Evolutionary conservation across 2,329 filamentous ascomycete species (phyloP).

Genomic region (Ophiognomonia clavigignenti-juglandacearum): DNA sequence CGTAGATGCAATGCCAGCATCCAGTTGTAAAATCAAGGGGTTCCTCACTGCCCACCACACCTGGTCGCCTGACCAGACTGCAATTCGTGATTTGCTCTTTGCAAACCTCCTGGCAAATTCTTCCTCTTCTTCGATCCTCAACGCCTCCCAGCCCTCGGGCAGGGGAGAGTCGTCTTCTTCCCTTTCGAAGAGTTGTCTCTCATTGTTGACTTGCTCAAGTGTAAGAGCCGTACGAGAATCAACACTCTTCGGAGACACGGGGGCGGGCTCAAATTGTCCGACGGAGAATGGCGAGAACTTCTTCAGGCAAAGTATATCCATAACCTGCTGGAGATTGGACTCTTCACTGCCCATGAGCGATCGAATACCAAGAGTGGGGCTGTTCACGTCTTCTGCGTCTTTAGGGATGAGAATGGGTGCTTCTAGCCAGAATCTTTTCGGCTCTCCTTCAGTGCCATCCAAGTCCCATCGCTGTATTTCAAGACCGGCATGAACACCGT

Average conservation of each 20-base stretch:
- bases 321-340: conserved; percentile 59
- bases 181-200: conserved; percentile 62
- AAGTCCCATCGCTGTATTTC: conserved; percentile 85
- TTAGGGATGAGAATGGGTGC: conserved; percentile 22
- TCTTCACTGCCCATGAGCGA: conserved; percentile 57
- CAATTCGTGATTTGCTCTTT: conserved; percentile 61
- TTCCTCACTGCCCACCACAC: conserved; percentile 88
- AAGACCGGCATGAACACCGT: conserved; percentile 56
- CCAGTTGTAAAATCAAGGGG: conserved; percentile 73
- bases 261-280: conserved; percentile 35
- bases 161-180: conserved; percentile 48
- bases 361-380: conserved; percentile 50
- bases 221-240: conserved; percentile 65
- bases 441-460: conserved; percentile 59
- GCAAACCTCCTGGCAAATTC: conserved; percentile 76
- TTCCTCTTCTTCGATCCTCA: conserved; percentile 70
- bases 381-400: conserved; percentile 20
- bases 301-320: conserved; percentile 57
- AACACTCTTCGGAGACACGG: conserved; percentile 41
- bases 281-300: conserved; percentile 47
- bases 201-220: conserved; percentile 62
- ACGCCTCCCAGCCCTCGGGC: conserved; percentile 57
- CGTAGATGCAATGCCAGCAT: conserved; percentile 55
- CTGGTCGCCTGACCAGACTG: conserved; percentile 72
- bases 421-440: conserved; percentile 59